phyloP scores from a whole-genome alignment of 495 filamentous ascomycete genomes.

The Penicillium verhagenii region DNA sequence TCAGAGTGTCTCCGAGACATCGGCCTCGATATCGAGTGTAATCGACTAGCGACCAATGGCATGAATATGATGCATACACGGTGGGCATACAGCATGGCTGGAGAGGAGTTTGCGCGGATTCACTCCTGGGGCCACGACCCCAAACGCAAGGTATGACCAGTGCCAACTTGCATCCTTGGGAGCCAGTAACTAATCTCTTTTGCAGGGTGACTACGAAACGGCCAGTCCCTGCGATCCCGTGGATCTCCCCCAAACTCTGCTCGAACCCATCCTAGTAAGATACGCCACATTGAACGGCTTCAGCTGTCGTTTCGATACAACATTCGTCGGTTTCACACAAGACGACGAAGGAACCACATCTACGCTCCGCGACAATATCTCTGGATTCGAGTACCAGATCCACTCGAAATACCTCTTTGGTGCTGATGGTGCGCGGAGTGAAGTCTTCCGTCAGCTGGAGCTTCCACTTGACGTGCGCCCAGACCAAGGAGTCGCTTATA shows the following conservation, averaged over 20 bases:
- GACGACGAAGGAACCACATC: constrained; percentile 31
- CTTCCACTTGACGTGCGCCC: constrained; percentile 51
- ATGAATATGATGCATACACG: constrained; percentile 48
- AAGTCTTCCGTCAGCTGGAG: constrained; percentile 47
- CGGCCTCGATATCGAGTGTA: constrained; percentile 47
- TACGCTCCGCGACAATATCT: constrained; percentile 40
- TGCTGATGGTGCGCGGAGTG: constrained; percentile 54
- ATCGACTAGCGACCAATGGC: constrained; percentile 34
- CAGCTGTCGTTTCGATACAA: constrained; percentile 43
- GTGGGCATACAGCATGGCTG: constrained; percentile 54
- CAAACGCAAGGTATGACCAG: constrained; percentile 29
- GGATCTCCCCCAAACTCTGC: constrained; percentile 50
- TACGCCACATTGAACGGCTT: constrained; percentile 43
- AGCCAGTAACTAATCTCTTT: not conserved
- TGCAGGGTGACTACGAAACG: constrained; percentile 51
- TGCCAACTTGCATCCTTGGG: not conserved
- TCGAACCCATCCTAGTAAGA: constrained; percentile 53
- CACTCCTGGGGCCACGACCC: constrained; percentile 54
- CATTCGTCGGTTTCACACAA: constrained; percentile 29
- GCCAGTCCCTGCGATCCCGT: constrained; percentile 48
- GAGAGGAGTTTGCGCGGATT: constrained; percentile 53
- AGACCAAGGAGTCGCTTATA: constrained; percentile 53
- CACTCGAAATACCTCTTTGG: constrained; percentile 56
- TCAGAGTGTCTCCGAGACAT: constrained; percentile 57
- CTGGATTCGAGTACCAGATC: constrained; percentile 40